Base-by-base conservation (phyloP, 148 eudicot species). In the Diospyros kaki region DNA sequence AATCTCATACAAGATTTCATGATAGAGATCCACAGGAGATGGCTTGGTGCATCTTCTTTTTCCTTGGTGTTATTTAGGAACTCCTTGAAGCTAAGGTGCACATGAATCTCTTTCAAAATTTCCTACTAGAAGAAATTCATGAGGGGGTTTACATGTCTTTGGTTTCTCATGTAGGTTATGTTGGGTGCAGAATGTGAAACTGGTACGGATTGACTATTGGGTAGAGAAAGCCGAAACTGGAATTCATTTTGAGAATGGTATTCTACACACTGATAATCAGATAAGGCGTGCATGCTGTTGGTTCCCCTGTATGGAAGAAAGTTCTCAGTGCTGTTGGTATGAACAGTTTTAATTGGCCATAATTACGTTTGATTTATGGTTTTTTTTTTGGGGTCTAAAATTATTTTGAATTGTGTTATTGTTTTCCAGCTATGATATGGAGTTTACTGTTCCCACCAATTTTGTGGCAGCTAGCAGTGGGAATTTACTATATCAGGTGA, bases 191-290 rank as follows among this genome's bases (percentile, higher is more conserved):
- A 93, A 93, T 91, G 88, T 87, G 75, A 96, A 80, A 85, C 73
- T 82, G 78, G 86, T 96, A 50, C 89, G 88, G 61, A 90, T 96
- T 74, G 97, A 96, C 76, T 96, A 96, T 81, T 96, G 97, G 99
- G 98, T 96, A 69, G 99, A 93, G 83, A 96, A 89, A 82, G 89
- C 93, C 70, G 97, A 88, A 74, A 90, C 97, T n/a, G 99, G 99
- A 82, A 85, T 93, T 78, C 97, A 93, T 85, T 91, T 93, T 78
- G 81, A 84, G 76, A 89, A 76, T 68, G 66, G 89, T 76, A 86
- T 93, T 79, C 74, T 96, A 58, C 90, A 93, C 82, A 96, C 99
- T 12, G 85, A 93, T 83, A 96, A 82, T 81, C 99, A 96, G 89
- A 88, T 93, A 74, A 82, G 99, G 58, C 98, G 99, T 77, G 94